Percentiles rank a stretch among this genome's conserved stretches.
Evolutionary conservation across 2,329 filamentous ascomycete species (phyloP).

Genomic region (Colletotrichum sp.): DNA sequence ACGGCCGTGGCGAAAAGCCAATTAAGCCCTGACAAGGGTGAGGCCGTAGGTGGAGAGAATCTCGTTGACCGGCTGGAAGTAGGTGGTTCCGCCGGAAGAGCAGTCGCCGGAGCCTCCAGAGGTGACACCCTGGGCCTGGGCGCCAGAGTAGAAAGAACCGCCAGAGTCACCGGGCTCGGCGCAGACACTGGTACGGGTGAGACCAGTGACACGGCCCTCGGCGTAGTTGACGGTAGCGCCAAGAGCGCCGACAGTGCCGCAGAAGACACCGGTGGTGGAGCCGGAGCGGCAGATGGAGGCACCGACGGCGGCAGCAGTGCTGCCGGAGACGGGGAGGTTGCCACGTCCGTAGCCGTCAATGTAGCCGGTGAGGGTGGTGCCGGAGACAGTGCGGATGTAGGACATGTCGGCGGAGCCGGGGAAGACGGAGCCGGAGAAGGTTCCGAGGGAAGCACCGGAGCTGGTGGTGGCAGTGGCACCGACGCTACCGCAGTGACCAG

Average conservation of each 20-base stretch:
- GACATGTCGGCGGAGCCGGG: constrained; percentile 43
- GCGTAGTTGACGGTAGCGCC: constrained; percentile 42
- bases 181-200: constrained; percentile 44
- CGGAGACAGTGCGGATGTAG: constrained; percentile 38
- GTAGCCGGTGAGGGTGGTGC: constrained; percentile 35
- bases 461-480: constrained; percentile 36
- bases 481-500: constrained; percentile 41
- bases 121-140: constrained; percentile 47
- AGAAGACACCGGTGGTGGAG: constrained; percentile 44
- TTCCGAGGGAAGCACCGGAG: constrained; percentile 35
- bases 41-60: constrained; percentile 43
- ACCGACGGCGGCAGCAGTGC: constrained; percentile 38
- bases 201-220: constrained; percentile 42
- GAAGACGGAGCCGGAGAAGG: constrained; percentile 42
- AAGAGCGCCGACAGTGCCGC: constrained; percentile 38
- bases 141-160: constrained; percentile 42
- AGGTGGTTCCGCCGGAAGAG: constrained; percentile 38
- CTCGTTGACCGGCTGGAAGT: constrained; percentile 47
- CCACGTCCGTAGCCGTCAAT: constrained; percentile 40
- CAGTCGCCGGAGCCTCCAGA: constrained; percentile 45
- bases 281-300: constrained; percentile 45
- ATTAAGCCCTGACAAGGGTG: constrained; percentile 29
- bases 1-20: not conserved
- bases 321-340: constrained; percentile 38
- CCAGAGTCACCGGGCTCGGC: constrained; percentile 47